Evolutionary conservation across 202 grass and related monocot genomes (phyloP).

Genomic region (Setaria viridis): DNA sequence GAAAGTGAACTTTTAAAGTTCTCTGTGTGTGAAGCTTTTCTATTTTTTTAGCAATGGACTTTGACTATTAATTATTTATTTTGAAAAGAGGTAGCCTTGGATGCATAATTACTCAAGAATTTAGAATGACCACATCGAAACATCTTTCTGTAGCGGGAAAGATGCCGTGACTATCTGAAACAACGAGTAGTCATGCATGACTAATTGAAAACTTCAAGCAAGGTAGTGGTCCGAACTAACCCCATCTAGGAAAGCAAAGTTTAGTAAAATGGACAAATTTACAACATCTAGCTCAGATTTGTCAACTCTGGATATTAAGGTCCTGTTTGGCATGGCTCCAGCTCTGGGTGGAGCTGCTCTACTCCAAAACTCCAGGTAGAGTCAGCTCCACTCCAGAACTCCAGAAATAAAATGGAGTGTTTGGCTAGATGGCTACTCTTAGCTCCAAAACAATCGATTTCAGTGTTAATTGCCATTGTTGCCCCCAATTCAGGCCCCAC

Average conservation of each 20-base stretch:
- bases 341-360: no score
- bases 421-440: no score
- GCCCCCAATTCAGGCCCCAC: no score
- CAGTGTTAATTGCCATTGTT: no score
- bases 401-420: no score
- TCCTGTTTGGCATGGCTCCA: no score
- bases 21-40: not conserved
- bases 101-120: not conserved
- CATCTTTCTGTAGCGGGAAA: not conserved
- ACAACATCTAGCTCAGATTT: not conserved
- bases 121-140: not conserved
- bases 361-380: no score
- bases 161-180: not conserved
- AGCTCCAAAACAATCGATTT: no score
- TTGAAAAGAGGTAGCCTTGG: not conserved
- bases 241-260: not conserved
- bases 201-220: not conserved
- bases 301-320: not conserved
- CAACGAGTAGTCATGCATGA: not conserved
- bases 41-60: not conserved
- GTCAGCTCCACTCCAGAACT: no score
- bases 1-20: not conserved
- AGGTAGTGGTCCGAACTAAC: not conserved
- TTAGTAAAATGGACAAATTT: slow-evolving; percentile 24
- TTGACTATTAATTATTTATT: slow-evolving; percentile 4